Evolutionary conservation across 192 early-diverging fungal genomes (phyloP), one percentile per base, ranked within the genome.

Genomic region (Podila verticillata): DNA sequence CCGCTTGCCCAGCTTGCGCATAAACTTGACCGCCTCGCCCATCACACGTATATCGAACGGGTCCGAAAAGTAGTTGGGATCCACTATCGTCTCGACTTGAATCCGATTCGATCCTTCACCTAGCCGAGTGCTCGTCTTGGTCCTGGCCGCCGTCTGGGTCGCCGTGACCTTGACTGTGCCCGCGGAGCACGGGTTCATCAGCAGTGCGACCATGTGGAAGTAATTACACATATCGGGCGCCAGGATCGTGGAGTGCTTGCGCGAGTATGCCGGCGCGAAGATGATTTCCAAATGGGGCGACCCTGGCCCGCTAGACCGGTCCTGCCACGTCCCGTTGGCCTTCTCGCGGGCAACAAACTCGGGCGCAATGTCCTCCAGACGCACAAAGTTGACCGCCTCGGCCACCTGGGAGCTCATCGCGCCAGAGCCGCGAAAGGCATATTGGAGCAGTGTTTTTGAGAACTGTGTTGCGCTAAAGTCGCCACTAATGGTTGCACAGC

Each of bases 31-130:
- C 8, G 29, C 61, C 51, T 79, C 75, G 47, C 35, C 75, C 63
- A 79, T 44, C 0, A 71, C 75, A 24, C 75, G 68, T n/a, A 64
- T 61, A 35, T 79, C 75, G 35, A 79, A 71, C 19, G 54, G 51
- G n/a, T 79, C 75, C 35, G 32, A 51, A 26, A 79, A 57, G 47
- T 63, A 79, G 51, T 79, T 79, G 48, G 77, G 65, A 34, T 80
- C 77, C 4, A 80, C 72, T 54, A 72, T 8, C 1, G 77, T 70
- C 32, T 80, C 70, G 1, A 79, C 20, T 30, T 61, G 51, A 17
- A 54, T 54, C n/a, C 17, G 51, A 8, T 26, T 17, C 24, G 51
- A 54, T 7, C 51, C 24, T 1, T 26, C 24, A 22, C 51, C 51
- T 7, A 54, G 22, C 5, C 6, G 24, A 8, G 51, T 24, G 24